Evolutionary conservation across 139 green algal genomes (phyloP).

Genomic region (Tetradesmus obliquus): DNA sequence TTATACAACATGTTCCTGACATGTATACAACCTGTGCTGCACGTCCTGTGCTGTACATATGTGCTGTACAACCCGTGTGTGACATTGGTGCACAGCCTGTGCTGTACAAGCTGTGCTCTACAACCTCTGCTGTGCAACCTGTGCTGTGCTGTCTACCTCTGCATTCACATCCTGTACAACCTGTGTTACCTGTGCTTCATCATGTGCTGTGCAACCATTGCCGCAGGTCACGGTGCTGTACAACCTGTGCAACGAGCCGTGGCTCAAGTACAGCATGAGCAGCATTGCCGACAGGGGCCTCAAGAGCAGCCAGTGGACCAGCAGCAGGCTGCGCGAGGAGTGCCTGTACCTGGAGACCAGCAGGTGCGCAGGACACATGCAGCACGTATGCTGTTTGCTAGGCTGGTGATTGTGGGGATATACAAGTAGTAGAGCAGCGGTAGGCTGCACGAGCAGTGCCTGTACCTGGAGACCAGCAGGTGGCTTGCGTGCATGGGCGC

Average conservation of each 20-base stretch:
- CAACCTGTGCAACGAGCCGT: constrained; percentile 97
- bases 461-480: constrained; percentile 89
- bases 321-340: constrained; percentile 81
- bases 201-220: neutral
- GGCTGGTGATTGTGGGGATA: neutral
- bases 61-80: too few relatives aligned
- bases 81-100: neutral
- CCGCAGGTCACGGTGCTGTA: constrained; percentile 93
- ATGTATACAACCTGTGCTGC: too few relatives aligned
- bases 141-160: neutral
- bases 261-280: constrained; percentile 95
- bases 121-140: neutral
- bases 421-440: neutral
- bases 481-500: constrained; percentile 2
- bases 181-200: neutral
- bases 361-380: constrained; percentile 50
- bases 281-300: constrained; percentile 92
- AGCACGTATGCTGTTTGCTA: neutral
- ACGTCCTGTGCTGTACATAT: too few relatives aligned
- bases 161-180: neutral
- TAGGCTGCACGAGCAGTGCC: constrained; percentile 59
- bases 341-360: constrained; percentile 91
- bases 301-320: constrained; percentile 89
- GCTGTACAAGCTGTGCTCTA: neutral
- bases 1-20: constrained; percentile 48